Evolutionary conservation across 352 stramenopile species (phyloP), one percentile per base, ranked within the genome.

Genomic region (Pythium chondricola): DNA sequence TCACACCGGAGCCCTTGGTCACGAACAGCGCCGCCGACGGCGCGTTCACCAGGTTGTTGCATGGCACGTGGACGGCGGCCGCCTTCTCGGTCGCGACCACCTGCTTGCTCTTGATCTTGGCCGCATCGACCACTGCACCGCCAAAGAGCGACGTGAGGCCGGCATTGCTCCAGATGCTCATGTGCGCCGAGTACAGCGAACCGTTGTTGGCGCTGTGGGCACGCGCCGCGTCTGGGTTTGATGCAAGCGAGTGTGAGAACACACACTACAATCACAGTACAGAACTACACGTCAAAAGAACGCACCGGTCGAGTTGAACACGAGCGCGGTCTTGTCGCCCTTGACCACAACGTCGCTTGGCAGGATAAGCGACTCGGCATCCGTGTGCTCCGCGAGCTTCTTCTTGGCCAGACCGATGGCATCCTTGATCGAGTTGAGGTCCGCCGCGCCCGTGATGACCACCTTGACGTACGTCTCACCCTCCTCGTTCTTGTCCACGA

Each of bases 21-120:
- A 88, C 69, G 44, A 89, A 86, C 24, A 87, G 55, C 18, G 71
- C 76, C 18, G 73, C 73, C 53, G 61, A 72, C 10, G 75, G 75
- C 33, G 74, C 64, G 48, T 82, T 64, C 58, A 87, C 78, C 27
- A 89, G 50, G 67, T 87, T 87, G 71, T 87, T 78, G 66, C 74
- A 89, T 43, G 73, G 74, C 61, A 89, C 75, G 43, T 85, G 63
- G 24, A 89, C 73, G 5, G 75, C 76, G 7, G 59, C 55, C 24
- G 67, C 78, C 35, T 48, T 68, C 50, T 77, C 67, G 4, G 71
- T 59, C 13, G 65, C 38, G 21, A 85, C 58, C 16, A 80, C 43
- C 45, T 85, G 64, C 67, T 87, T 86, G 55, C 80, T 80, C 43
- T 65, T 45, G 46, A 86, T 56, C 44, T 69, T 76, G 43, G 33